Evolutionary conservation across 139 green algal species (phyloP).

Genomic region (Ettlia oleoabundans): DNA sequence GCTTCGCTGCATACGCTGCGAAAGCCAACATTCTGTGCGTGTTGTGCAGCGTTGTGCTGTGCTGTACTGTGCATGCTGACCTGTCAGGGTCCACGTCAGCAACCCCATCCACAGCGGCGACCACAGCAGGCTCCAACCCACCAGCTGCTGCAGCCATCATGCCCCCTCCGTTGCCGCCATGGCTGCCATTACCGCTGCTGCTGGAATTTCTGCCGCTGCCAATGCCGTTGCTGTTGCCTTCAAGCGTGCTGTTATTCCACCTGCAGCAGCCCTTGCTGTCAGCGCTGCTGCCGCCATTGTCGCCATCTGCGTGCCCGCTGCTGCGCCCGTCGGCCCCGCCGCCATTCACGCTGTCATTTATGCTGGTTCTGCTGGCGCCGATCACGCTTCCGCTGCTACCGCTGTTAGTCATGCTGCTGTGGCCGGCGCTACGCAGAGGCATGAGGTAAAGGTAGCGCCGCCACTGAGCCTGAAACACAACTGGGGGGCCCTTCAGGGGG

Average conservation of each 20-base stretch:
- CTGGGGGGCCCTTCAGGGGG: not conserved
- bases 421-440: not conserved
- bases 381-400: not conserved
- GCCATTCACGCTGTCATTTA: too few species aligned
- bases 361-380: not conserved
- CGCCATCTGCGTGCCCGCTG: too few species aligned
- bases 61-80: too few species aligned
- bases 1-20: not conserved
- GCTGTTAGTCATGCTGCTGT: not conserved
- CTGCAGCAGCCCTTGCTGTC: too few species aligned
- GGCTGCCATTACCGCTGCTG: not conserved
- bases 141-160: not conserved
- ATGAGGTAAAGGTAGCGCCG: slow-evolving; percentile 24
- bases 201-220: not conserved
- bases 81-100: not conserved
- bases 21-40: too few species aligned
- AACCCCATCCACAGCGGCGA: not conserved
- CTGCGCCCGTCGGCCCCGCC: too few species aligned
- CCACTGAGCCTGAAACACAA: not conserved
- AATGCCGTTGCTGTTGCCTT: too few species aligned
- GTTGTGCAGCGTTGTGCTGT: too few species aligned
- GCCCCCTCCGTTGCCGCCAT: not conserved
- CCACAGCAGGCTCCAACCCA: not conserved
- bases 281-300: too few species aligned
- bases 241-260: too few species aligned